Base-by-base conservation (phyloP, 2,329 filamentous ascomycete genomes). In the Aotearoamyces nothofagi region DNA sequence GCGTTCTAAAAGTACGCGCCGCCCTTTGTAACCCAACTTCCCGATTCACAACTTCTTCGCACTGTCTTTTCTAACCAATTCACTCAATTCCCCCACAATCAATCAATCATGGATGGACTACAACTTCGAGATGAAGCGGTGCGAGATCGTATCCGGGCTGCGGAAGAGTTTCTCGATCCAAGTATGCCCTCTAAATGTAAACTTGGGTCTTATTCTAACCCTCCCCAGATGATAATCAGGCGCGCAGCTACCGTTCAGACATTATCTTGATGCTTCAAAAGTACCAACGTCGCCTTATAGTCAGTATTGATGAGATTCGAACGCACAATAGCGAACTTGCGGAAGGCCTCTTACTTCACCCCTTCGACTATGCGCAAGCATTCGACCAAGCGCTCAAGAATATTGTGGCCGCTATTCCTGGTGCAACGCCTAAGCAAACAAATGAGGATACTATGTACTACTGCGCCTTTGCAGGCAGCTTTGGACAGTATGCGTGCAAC, bases 381-480 rank as follows among this genome's bases (percentile, higher is more conserved):
- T 96, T 98, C 56, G 81, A 98, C 51, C 67, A 73, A 41, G 90
- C 87, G 1, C 68, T 98, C 36, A 92, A 90, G 50, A 75, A 90
- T 39, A 78, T 94, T 29, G 76, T 96, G 38, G 70, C 78, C 47
- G 78, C 83, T 3, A 61, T 93, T 17, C 75, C 78, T 8, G 73
- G 79, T 44, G 72, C 80, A 22, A 71, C 82, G 3, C 67, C 77
- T 3, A 75, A 78, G 41, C 82, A 92, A 53, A 75, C 71, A 2
- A 67, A 71, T 24, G 73, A 78, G 16, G 86, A 94, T 50, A 71
- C 75, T 23, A 65, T 82, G 43, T 98, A 93, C 58, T 96, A 98
- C 53, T 94, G 90, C 48, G 90, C 90, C n/a, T 96, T 82, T 59
- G 73, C 87, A 31, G 90, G 90, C 40, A 93, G 83, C 50, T 98